Base-by-base conservation (phyloP, 2,329 filamentous ascomycete species). In the Bipolaris bicolor region DNA sequence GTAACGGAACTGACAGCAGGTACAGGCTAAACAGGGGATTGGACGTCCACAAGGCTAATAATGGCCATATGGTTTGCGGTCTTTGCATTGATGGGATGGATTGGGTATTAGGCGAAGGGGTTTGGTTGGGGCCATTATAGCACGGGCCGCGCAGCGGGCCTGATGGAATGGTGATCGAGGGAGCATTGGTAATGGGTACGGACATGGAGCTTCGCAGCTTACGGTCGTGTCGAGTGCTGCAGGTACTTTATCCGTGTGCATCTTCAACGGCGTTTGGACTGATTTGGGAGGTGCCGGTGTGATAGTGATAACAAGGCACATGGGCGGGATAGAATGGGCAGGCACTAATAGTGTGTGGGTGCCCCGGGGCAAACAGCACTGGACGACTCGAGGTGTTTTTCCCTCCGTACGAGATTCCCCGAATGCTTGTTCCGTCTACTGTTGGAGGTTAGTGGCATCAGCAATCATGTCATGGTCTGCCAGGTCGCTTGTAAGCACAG, bases 21-120 rank as follows among this genome's bases (percentile, higher is more conserved):
- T 36, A 9, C 49, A 77, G 75, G 75, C 75, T 10, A 76, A 76
- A 55, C 74, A 77, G 57, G 75, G 75, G 6, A 72, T 77, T 41
- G 73, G 73, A 50, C 63, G 74, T 52, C 67, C 66, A 33, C 61
- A 64, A 52, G 58, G 40, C 55, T 51, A 22, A 37, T 44, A 22
- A 37, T 44, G 26, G 34, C 29, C n/a, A 57, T 43, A 16, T 41
- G 33, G 26, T n/a, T 36, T 11, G 29, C 11, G 9, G 20, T 9
- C 20, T 43, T 43, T 16, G 40, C 40, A 43, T 43, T 43, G 26
- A 47, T 36, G 31, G 22, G 41, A 29, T 36, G 36, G 36, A 34
- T 18, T 34, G 15, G 34, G n/a, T 11, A 16, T 24, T 29, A 33
- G 41, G 39, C 31, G 20, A 36, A 18, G 36, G 20, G 31, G n/a